These are phyloP conservation scores for Bjerkandera adusta DNA, from an alignment of 1,284 basidiomycete species.

Conservation along the genomic window DNA sequence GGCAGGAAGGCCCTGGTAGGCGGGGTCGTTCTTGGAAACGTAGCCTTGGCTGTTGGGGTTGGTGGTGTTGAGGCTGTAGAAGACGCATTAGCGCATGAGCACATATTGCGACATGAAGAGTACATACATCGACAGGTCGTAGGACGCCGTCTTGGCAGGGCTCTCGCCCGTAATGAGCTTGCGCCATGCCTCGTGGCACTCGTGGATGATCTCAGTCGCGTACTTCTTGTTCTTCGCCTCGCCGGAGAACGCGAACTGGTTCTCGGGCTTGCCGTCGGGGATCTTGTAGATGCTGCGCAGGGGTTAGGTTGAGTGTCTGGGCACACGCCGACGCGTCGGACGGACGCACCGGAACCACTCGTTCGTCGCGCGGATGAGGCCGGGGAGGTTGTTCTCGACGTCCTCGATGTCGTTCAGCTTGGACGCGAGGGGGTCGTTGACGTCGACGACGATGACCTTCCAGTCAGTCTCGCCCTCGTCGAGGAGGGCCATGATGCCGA, in stretches of 20 bases:
- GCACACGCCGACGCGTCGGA: neutral
- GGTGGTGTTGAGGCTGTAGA: conserved; percentile 64
- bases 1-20: conserved; percentile 68
- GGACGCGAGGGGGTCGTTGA: conserved; percentile 93
- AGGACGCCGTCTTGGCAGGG: conserved; percentile 65
- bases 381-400: conserved; percentile 97
- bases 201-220: conserved; percentile 97
- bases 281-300: conserved; percentile 90
- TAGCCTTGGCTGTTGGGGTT: conserved; percentile 75
- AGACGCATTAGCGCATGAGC: conserved; percentile 24
- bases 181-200: conserved; percentile 99
- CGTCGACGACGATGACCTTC: conserved; percentile 98
- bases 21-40: conserved; percentile 60
- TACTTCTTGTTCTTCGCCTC: conserved; percentile 99
- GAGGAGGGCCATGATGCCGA: conserved; percentile 99
- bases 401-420: conserved; percentile 99
- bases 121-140: conserved; percentile 81
- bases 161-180: conserved; percentile 85
- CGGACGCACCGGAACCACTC: conserved; percentile 88
- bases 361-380: conserved; percentile 93
- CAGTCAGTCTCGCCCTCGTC: conserved; percentile 99
- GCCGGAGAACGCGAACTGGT: conserved; percentile 98
- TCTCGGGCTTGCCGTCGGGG: conserved; percentile 98
- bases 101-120: conserved; percentile 13
- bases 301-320: neutral